Conservation (phyloP, 768 basidiomycete genomes). For the Hydnum rufescens region DNA sequence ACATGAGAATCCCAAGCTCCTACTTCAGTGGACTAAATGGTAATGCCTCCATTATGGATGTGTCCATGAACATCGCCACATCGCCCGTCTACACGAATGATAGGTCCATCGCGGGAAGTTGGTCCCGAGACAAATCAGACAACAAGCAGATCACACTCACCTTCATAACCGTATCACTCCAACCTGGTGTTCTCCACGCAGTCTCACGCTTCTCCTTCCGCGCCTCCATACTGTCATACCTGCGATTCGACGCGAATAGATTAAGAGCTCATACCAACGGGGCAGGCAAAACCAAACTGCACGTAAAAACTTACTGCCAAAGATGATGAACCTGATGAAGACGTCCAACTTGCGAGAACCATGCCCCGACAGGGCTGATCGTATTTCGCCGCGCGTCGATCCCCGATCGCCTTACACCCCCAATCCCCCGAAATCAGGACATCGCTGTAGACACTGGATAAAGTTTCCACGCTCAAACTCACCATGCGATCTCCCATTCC, state of each 20-base stretch:
- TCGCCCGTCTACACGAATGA: slow-evolving; percentile 54
- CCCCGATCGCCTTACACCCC: slow-evolving; percentile 51
- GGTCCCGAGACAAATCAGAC: neutral
- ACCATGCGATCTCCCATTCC: slow-evolving; percentile 95
- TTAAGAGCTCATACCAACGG: neutral
- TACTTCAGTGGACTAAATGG: slow-evolving; percentile 55
- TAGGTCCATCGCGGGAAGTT: neutral
- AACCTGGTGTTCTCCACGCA: slow-evolving; percentile 89
- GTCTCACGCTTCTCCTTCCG: slow-evolving; percentile 72
- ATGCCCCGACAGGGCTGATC: slow-evolving; percentile 73
- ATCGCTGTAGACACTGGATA: neutral
- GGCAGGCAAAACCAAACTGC: neutral
- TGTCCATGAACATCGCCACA: slow-evolving; percentile 70
- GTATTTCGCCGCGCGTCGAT: slow-evolving; percentile 84
- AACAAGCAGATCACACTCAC: slow-evolving; percentile 21
- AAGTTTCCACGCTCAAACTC: neutral
- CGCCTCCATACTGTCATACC: slow-evolving; percentile 42
- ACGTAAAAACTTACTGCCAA: slow-evolving; percentile 67
- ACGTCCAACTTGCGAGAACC: slow-evolving; percentile 76
- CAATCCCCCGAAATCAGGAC: neutral
- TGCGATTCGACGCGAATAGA: neutral
- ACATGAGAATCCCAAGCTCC: too few species aligned
- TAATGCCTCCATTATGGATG: slow-evolving; percentile 60
- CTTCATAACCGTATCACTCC: slow-evolving; percentile 89
- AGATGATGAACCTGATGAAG: slow-evolving; percentile 66